A percentile compares a stretch with the other conserved stretches of the same genome.
These are phyloP conservation scores for Beauveria bassiana DNA, from an alignment of 2,329 filamentous ascomycete genomes.

Conservation along the genomic window DNA sequence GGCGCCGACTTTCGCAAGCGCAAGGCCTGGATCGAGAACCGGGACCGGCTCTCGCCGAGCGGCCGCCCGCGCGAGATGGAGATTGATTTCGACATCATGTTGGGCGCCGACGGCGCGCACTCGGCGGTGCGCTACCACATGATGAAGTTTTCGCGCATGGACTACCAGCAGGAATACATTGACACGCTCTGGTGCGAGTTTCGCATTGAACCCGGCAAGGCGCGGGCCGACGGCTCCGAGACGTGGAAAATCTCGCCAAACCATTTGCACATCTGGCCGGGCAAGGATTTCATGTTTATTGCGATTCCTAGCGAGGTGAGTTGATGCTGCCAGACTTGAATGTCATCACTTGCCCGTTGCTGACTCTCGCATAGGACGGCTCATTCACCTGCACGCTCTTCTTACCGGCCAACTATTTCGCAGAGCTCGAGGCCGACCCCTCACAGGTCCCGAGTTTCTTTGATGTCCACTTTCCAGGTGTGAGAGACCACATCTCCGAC, in stretches of 20 bases:
- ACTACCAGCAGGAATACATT: conserved; percentile 91
- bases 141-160: conserved; percentile 90
- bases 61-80: conserved; percentile 64
- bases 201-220: conserved; percentile 54
- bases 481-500: conserved; percentile 62
- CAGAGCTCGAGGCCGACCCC: conserved; percentile 55
- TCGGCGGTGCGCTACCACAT: conserved; percentile 85
- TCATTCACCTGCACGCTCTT: conserved; percentile 96
- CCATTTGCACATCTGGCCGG: conserved; percentile 96
- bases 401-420: conserved; percentile 64
- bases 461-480: conserved; percentile 76
- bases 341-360: background rate
- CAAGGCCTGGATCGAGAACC: conserved; percentile 79
- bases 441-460: conserved; percentile 64
- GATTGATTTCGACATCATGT: conserved; percentile 82
- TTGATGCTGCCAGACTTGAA: background rate
- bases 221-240: conserved; percentile 20
- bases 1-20: conserved; percentile 75
- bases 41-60: conserved; percentile 26
- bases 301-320: conserved; percentile 69
- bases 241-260: conserved; percentile 79
- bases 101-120: conserved; percentile 92
- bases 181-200: conserved; percentile 98
- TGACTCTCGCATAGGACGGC: conserved; percentile 52
- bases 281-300: conserved; percentile 94